phyloP scores from a whole-genome alignment of 108 stramenopile genomes.

The Aurantiochytrium sp. region DNA sequence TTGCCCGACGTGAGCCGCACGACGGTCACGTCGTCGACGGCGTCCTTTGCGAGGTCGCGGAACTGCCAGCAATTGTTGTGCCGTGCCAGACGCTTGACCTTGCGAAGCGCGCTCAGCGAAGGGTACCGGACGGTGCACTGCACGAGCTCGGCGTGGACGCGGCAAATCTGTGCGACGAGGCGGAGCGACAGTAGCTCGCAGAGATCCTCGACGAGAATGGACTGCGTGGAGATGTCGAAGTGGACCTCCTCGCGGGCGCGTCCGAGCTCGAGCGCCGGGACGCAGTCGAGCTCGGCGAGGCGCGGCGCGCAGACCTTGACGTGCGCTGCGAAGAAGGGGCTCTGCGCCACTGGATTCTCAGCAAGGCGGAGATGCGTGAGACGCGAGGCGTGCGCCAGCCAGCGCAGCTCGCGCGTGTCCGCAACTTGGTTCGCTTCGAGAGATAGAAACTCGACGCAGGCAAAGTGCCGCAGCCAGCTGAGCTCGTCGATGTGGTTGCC shows the following conservation, averaged over 20 bases:
- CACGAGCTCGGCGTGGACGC: neutral
- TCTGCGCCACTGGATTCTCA: neutral
- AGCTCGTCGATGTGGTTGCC: neutral
- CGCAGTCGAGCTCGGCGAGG: neutral
- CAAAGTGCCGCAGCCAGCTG: neutral
- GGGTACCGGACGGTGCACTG: neutral
- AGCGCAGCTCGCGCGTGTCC: neutral
- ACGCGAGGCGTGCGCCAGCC: neutral
- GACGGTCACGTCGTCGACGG: neutral
- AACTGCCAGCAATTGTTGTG: neutral
- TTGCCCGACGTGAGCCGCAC: neutral
- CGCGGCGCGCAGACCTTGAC: neutral
- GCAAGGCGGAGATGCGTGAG: neutral
- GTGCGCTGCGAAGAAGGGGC: neutral
- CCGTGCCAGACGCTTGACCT: neutral
- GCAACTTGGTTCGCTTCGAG: neutral
- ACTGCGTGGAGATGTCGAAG: neutral
- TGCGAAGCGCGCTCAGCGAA: neutral
- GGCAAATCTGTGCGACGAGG: neutral
- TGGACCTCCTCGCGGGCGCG: neutral
- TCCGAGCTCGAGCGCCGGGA: neutral
- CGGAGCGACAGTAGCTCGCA: neutral
- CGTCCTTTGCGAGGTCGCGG: neutral
- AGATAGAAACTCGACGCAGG: neutral
- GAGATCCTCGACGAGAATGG: neutral